Conservation (phyloP, 176 grass and related monocot genomes). For the Microstegium vimineum region DNA sequence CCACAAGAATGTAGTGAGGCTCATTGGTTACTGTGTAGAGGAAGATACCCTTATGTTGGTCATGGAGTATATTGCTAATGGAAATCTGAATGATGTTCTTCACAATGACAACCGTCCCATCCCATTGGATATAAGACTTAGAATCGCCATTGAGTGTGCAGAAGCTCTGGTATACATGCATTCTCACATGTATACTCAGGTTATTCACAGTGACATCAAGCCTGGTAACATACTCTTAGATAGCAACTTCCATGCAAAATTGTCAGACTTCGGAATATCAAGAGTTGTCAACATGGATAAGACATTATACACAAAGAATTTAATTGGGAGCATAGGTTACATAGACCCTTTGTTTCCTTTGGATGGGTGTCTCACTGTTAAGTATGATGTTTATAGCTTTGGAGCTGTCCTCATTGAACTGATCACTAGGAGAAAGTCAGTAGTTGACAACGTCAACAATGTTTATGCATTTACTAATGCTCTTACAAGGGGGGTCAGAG, state of each 20-base stretch:
- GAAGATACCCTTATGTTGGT: neutral
- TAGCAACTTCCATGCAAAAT: neutral
- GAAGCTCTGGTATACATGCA: conserved; percentile 21
- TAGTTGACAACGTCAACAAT: neutral
- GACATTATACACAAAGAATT: neutral
- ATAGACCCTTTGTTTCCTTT: conserved; percentile 25
- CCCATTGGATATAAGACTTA: neutral
- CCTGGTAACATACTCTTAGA: conserved; percentile 23
- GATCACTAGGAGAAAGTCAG: conserved; percentile 3
- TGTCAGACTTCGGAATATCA: conserved; percentile 24
- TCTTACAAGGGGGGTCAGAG: neutral
- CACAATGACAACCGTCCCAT: neutral
- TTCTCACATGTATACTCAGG: conserved; percentile 18
- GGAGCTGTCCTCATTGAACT: conserved; percentile 13
- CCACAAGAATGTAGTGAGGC: neutral
- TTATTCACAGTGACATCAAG: conserved; percentile 25
- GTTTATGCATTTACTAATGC: neutral
- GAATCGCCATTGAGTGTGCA: neutral
- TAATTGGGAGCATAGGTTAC: conserved; percentile 10
- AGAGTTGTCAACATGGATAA: neutral
- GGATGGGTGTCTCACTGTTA: neutral
- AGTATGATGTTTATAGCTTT: conserved; percentile 29
- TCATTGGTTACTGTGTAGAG: neutral
- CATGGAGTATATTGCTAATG: conserved; percentile 6
- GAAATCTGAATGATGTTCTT: conserved; percentile 6